phyloP scores from a whole-genome alignment of 257 asterid genomes.

The Datura wrightii region DNA sequence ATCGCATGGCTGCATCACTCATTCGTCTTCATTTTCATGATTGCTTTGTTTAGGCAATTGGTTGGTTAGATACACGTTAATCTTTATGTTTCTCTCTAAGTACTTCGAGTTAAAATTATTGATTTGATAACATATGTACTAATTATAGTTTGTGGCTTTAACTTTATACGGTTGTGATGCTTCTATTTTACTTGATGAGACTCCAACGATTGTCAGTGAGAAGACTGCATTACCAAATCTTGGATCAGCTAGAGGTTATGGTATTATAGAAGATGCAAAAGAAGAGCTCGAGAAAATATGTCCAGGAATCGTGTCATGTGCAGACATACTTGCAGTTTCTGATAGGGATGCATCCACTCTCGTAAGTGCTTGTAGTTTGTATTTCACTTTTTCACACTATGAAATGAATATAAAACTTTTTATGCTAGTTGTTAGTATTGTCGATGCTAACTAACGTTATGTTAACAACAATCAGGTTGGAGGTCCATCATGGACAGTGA shows the following conservation, averaged over 20 bases:
- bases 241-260: conserved; percentile 1
- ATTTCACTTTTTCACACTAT: not conserved
- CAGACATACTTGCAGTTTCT: not conserved
- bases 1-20: conserved; percentile 6
- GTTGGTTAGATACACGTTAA: not conserved
- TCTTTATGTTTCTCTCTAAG: not conserved
- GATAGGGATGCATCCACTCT: conserved; percentile 9
- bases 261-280: conserved; percentile 13
- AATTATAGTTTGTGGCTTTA: not conserved
- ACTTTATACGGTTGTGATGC: not conserved
- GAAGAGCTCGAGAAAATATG: not conserved
- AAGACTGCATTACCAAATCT: not conserved
- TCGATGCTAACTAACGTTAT: not conserved
- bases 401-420: not conserved
- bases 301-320: conserved; percentile 4
- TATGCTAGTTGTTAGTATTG: too few relatives aligned
- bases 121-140: not conserved
- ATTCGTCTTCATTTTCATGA: conserved; percentile 10
- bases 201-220: not conserved
- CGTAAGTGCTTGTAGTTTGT: not conserved
- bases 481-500: conserved; percentile 15
- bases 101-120: not conserved
- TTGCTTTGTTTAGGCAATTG: not conserved
- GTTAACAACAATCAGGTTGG: not conserved
- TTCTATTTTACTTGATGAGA: conserved; percentile 1